Evolutionary conservation across 768 basidiomycete species (phyloP), one percentile per base, ranked within the genome.

Genomic region (Leccinum uliginosum): DNA sequence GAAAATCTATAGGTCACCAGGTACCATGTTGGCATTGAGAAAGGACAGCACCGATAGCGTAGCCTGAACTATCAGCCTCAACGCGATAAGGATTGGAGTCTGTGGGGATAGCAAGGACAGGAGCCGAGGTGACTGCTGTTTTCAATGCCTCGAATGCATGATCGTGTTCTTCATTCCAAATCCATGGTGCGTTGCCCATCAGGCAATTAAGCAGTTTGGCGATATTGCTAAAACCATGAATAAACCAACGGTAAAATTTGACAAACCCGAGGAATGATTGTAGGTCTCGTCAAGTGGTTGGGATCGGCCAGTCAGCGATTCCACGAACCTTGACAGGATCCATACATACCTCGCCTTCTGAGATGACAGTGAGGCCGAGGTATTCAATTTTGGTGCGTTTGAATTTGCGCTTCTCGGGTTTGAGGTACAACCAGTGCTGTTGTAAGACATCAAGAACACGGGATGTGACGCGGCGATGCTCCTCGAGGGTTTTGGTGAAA

Each of bases 201-300:
- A 78, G 56, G 0, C 56, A 24, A 8, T 64, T 71, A 0, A 79
- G 47, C 0, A 72, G 73, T 62, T 59, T 46, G 3, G 71, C 53
- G 3, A 74, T 64, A 0, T 62, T 9, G 0, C 74, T 65, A 54
- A 71, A 81, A 0, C 65, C 49, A 0, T 35, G 0, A 8, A 78
- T 71, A 53, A 77, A 78, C 0, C 59, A 21, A 1, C 66, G 45
- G 38, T 76, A 78, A 54, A 73, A 78, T 32, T 76, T 76, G 0
- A 57, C 29, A 35, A 81, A 80, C 0, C 78, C 74, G 0, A 79
- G 57, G 55, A 81, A 82, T 11, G 65, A 62, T 51, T 74, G 75
- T 0, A 79, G 26, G 2, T 80, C 69, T 2, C 61, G 62, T 4
- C 74, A 62, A 0, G 46, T 71, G 0, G 26, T 58, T 0, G 77